Evolutionary conservation across 208 protist genomes (phyloP).

Genomic region (Strigomonas galati): DNA sequence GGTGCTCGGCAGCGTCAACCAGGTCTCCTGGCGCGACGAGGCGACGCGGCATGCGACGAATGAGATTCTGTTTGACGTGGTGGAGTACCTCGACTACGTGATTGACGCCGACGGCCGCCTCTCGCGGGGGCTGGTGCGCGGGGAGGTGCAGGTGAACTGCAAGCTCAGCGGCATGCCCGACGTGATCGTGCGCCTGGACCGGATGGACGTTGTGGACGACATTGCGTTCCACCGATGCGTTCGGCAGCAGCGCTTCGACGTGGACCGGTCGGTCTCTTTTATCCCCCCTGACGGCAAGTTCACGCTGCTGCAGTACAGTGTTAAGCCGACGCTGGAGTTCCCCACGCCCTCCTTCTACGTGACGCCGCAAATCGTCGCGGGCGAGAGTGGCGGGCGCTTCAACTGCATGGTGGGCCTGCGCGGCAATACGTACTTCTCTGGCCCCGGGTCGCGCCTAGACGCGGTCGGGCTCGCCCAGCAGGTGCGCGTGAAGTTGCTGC

Average conservation of each 20-base stretch:
- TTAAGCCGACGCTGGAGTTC: slow-evolving; percentile 17
- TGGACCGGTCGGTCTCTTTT: slow-evolving; percentile 76
- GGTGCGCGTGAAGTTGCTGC: slow-evolving; percentile 62
- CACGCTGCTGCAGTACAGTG: slow-evolving; percentile 74
- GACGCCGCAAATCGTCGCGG: slow-evolving; percentile 82
- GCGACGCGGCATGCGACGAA: slow-evolving; percentile 70
- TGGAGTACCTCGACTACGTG: slow-evolving; percentile 84
- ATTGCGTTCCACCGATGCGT: slow-evolving; percentile 89
- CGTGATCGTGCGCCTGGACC: slow-evolving; percentile 63
- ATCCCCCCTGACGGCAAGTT: slow-evolving; percentile 90
- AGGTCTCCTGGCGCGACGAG: slow-evolving; percentile 67
- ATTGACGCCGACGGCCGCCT: slow-evolving; percentile 74
- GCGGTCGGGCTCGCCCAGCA: slow-evolving; percentile 45
- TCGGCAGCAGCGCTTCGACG: slow-evolving; percentile 56
- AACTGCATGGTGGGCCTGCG: slow-evolving; percentile 85
- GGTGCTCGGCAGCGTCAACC: slow-evolving; percentile 11
- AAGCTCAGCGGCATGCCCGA: slow-evolving; percentile 89
- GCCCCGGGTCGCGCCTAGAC: slow-evolving; percentile 23
- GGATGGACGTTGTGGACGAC: slow-evolving; percentile 71
- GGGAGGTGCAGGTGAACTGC: slow-evolving; percentile 80
- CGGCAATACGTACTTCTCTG: slow-evolving; percentile 4
- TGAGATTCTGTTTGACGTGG: slow-evolving; percentile 93
- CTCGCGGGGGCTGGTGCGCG: slow-evolving; percentile 56
- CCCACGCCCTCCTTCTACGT: slow-evolving; percentile 81
- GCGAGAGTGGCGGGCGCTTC: slow-evolving; percentile 63